Evolutionary conservation across 768 basidiomycete species (phyloP).

Genomic region (Hericium alpestre): DNA sequence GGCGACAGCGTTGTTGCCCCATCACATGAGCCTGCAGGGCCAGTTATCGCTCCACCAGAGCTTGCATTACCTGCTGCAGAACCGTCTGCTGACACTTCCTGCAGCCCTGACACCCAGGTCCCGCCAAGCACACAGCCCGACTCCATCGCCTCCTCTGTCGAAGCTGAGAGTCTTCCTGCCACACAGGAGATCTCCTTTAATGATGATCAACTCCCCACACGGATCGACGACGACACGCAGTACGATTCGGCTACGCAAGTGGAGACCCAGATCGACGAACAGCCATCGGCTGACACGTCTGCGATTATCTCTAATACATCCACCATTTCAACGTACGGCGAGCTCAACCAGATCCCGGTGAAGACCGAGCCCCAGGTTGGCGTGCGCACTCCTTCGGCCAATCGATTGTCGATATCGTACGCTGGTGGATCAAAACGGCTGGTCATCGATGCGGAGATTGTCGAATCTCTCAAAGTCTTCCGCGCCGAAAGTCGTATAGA

Average conservation of each 20-base stretch:
- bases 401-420: slow-evolving; percentile 90
- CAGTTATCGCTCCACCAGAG: slow-evolving; percentile 13
- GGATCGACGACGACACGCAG: slow-evolving; percentile 5
- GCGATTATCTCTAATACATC: slow-evolving; percentile 8
- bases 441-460: slow-evolving; percentile 80
- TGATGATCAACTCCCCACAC: not conserved
- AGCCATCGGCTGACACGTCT: slow-evolving; percentile 8
- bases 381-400: slow-evolving; percentile 54
- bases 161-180: slow-evolving; percentile 4
- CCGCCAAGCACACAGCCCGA: slow-evolving; percentile 9
- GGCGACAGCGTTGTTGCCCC: slow-evolving; percentile 11
- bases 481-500: slow-evolving; percentile 82
- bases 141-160: slow-evolving; percentile 9
- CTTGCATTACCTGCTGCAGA: slow-evolving; percentile 10
- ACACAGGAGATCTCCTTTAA: slow-evolving; percentile 3
- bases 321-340: slow-evolving; percentile 8
- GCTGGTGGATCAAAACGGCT: slow-evolving; percentile 80
- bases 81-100: slow-evolving; percentile 11
- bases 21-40: slow-evolving; percentile 11
- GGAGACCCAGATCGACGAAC: slow-evolving; percentile 9
- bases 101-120: slow-evolving; percentile 11
- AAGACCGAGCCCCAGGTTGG: slow-evolving; percentile 21
- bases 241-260: slow-evolving; percentile 10
- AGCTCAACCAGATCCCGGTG: slow-evolving; percentile 6
- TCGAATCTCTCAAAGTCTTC: slow-evolving; percentile 71